A percentile compares a stretch with the other conserved stretches of the same genome.
phyloP scores from a whole-genome alignment of 2,329 filamentous ascomycete genomes.

The Fusarium aywerte region DNA sequence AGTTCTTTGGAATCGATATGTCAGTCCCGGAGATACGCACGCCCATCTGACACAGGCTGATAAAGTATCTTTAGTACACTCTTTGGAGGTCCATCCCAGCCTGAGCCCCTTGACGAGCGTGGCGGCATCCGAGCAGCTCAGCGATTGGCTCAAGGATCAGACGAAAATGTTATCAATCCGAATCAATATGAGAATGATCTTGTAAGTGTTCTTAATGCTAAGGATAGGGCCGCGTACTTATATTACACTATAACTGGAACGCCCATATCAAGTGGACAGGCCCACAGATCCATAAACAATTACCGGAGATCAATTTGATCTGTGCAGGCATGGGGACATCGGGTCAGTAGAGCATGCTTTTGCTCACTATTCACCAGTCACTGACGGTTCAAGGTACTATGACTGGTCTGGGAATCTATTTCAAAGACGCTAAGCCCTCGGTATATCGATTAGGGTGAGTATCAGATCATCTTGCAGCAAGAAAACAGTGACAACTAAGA shows the following conservation, averaged over 20 bases:
- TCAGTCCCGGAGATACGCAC: conserved; percentile 36
- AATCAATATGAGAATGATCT: conserved; percentile 67
- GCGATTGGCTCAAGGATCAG: conserved; percentile 54
- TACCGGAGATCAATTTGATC: conserved; percentile 66
- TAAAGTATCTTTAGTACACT: conserved; percentile 54
- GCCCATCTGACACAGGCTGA: accelerated
- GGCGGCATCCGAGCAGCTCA: conserved; percentile 64
- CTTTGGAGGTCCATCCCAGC: conserved; percentile 69
- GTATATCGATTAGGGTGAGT: conserved; percentile 53
- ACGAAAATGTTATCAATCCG: conserved; percentile 62
- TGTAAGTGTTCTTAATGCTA: conserved; percentile 16
- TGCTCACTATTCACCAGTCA: not conserved
- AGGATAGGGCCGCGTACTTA: not conserved
- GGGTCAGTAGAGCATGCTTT: conserved; percentile 51
- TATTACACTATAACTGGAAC: conserved; percentile 58
- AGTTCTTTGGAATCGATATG: conserved; percentile 68
- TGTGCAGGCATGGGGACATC: conserved; percentile 69
- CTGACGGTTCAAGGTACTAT: conserved; percentile 51
- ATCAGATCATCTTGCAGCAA: accelerated
- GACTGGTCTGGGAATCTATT: conserved; percentile 62
- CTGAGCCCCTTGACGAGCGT: conserved; percentile 63
- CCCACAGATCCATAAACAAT: conserved; percentile 65
- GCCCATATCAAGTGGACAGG: conserved; percentile 69
- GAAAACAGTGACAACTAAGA: not conserved
- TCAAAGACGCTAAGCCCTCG: conserved; percentile 61